Conservation (phyloP, 495 filamentous ascomycete species). For the Penicillium bovifimosum region DNA sequence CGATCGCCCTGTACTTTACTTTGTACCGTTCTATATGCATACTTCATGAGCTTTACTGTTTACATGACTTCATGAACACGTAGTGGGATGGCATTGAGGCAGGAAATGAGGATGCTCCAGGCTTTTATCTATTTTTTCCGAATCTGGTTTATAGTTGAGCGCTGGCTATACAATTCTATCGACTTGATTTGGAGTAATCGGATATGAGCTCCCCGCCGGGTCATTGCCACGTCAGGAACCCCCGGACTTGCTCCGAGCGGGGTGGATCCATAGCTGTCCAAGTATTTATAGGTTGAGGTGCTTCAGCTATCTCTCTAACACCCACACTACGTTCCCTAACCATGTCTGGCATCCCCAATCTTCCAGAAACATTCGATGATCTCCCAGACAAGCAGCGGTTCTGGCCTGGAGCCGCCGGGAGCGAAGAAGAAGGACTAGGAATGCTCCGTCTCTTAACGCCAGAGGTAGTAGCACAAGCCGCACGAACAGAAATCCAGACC, state of each 20-base stretch:
- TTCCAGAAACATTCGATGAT: constrained; percentile 42
- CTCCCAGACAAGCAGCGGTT: constrained; percentile 45
- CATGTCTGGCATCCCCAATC: constrained; percentile 20
- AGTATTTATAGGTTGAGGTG: neutral
- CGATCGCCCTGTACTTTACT: constrained; percentile 20
- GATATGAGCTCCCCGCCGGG: neutral
- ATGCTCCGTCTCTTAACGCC: constrained; percentile 47
- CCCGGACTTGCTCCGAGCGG: constrained; percentile 6
- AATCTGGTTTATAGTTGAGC: too few relatives aligned
- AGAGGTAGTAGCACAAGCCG: constrained; percentile 43
- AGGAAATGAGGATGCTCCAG: too few relatives aligned
- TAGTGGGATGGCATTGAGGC: neutral
- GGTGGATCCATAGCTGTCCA: neutral
- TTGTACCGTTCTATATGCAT: constrained; percentile 4
- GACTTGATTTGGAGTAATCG: neutral
- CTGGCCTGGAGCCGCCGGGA: constrained; percentile 42
- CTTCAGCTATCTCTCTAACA: neutral
- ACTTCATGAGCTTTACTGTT: neutral
- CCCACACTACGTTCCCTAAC: neutral
- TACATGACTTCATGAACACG: neutral
- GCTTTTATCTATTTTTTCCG: too few relatives aligned
- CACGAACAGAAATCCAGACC: constrained; percentile 42
- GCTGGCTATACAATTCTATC: too few relatives aligned
- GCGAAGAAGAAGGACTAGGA: constrained; percentile 48
- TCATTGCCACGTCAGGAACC: constrained; percentile 1